These are phyloP conservation scores for Coniella lustricola DNA, from an alignment of 2,329 filamentous ascomycete genomes.

Conservation along the genomic window DNA sequence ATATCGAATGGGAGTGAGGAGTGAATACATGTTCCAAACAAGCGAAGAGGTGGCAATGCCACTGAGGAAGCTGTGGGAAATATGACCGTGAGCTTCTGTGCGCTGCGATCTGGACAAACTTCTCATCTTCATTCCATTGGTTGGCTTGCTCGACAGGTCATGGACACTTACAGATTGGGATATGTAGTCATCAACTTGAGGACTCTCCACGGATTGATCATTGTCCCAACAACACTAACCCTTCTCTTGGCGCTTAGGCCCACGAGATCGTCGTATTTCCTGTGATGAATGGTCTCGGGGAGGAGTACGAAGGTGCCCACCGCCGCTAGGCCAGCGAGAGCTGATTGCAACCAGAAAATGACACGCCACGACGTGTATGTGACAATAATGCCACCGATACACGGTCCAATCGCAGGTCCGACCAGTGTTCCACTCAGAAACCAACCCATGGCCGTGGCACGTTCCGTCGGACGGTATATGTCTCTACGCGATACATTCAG, in stretches of 20 bases:
- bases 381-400: constrained; percentile 63
- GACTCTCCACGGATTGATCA: constrained; percentile 54
- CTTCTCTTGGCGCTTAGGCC: constrained; percentile 38
- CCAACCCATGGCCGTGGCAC: constrained; percentile 60
- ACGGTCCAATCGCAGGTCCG: constrained; percentile 56
- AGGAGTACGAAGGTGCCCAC: constrained; percentile 53
- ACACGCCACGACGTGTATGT: constrained; percentile 60
- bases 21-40: constrained; percentile 66
- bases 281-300: constrained; percentile 60
- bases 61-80: constrained; percentile 33
- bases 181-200: constrained; percentile 49
- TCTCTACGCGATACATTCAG: constrained; percentile 27
- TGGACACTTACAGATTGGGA: constrained; percentile 49
- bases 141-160: too few relatives aligned
- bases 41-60: constrained; percentile 52
- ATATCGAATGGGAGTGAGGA: constrained; percentile 62
- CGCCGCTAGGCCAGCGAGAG: constrained; percentile 48
- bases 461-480: constrained; percentile 52
- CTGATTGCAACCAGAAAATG: constrained; percentile 66
- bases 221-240: constrained; percentile 44
- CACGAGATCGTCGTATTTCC: constrained; percentile 46
- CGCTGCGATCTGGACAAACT: too few relatives aligned
- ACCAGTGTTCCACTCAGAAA: constrained; percentile 60
- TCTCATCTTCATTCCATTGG: too few relatives aligned
- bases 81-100: neutral